These are phyloP conservation scores for Termitomyces sp. DNA, from an alignment of 768 basidiomycete species.

Conservation along the genomic window DNA sequence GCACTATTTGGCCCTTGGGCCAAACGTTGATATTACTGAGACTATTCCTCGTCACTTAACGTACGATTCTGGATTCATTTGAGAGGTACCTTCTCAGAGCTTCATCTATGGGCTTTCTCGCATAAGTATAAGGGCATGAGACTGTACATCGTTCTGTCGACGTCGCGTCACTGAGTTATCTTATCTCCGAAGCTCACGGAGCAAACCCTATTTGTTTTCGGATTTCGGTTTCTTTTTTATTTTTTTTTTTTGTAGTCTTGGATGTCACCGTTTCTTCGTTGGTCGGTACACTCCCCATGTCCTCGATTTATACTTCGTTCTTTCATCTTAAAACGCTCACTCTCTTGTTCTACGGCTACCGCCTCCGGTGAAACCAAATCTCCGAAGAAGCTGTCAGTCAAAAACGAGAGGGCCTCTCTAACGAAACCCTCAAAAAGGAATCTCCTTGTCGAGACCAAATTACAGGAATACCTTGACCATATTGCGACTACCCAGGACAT, in stretches of 20 bases:
- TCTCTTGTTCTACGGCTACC: not conserved
- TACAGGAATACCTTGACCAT: conserved; percentile 53
- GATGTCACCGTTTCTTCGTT: conserved; percentile 14
- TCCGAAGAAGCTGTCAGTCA: not conserved
- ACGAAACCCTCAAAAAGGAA: conserved; percentile 12
- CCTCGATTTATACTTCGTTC: not conserved
- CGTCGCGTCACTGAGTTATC: no score
- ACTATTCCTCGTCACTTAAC: no score
- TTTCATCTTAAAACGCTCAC: not conserved
- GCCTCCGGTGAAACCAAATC: not conserved
- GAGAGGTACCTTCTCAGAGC: no score
- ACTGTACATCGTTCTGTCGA: no score
- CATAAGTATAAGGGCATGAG: no score
- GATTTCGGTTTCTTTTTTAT: no score
- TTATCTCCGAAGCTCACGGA: no score
- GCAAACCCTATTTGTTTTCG: no score
- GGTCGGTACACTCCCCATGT: conserved; percentile 4
- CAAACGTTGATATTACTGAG: no score
- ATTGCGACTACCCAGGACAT: conserved; percentile 42
- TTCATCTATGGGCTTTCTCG: no score
- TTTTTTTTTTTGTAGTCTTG: not conserved
- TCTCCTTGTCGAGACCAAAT: conserved; percentile 36
- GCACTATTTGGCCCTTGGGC: no score
- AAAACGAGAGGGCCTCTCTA: not conserved
- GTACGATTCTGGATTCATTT: no score